Conservation (phyloP, 495 filamentous ascomycete genomes). For the Xylaria flabelliformis region DNA sequence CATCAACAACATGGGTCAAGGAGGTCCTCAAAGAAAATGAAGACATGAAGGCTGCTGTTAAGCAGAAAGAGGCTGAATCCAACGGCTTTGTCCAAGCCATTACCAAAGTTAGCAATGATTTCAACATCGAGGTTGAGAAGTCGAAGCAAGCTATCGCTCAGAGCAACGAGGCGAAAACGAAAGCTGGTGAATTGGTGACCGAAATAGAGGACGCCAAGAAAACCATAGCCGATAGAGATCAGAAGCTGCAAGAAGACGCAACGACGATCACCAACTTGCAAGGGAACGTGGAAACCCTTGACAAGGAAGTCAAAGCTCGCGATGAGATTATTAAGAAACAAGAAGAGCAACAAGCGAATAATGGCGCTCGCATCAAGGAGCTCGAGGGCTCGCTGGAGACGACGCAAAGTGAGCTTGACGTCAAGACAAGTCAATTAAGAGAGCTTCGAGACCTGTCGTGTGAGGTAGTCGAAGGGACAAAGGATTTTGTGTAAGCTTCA, state of each 20-base stretch:
- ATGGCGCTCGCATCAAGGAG: slow-evolving; percentile 11
- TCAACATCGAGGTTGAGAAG: neutral
- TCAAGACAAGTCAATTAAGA: slow-evolving; percentile 5
- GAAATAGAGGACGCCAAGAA: slow-evolving; percentile 6
- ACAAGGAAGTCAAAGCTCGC: neutral
- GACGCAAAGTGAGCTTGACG: neutral
- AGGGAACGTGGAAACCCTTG: neutral
- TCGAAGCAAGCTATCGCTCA: slow-evolving; percentile 15
- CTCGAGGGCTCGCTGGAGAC: neutral
- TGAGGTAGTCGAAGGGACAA: neutral
- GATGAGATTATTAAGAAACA: slow-evolving; percentile 13
- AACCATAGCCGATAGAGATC: slow-evolving; percentile 13
- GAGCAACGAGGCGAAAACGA: neutral
- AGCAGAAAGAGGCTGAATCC: neutral
- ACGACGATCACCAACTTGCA: neutral
- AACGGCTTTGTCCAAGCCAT: neutral
- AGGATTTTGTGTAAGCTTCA: slow-evolving; percentile 20
- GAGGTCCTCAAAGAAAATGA: slow-evolving; percentile 12
- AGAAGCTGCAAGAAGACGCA: slow-evolving; percentile 14
- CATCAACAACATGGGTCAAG: neutral
- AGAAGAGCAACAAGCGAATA: slow-evolving; percentile 9
- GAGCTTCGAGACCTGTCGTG: slow-evolving; percentile 19
- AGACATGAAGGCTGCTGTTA: slow-evolving; percentile 1
- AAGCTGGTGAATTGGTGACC: slow-evolving; percentile 8
- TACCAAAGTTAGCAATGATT: neutral